Evolutionary conservation across 2,329 filamentous ascomycete species (phyloP), one percentile per base, ranked within the genome.

Genomic region (Zalaria obscura): DNA sequence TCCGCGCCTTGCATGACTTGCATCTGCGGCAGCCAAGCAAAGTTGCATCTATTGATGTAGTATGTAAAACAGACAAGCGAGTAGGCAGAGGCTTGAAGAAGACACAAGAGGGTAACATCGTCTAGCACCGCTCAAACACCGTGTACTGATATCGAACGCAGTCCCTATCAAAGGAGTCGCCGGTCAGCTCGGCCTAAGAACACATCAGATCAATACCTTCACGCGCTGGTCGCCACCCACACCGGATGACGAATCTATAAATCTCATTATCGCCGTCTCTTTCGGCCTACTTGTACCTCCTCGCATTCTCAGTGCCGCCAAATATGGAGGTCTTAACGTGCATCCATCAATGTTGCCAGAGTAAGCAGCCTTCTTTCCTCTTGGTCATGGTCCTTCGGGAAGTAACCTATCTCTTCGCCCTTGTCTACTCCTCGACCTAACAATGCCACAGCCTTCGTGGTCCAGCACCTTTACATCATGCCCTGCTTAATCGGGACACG

Each of bases 261-360:
- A 95, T 58, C 68, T 98, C 44, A 73, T 98, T 50, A 69, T 96
- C 36, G 88, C 88, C 38, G 91, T 96, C 4, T 96, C 91, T 0
- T 98, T 96, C 62, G 91, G 91, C 3, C 72, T 94, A 5, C 81
- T 95, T 46, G 79, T 98, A 1, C 91, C 91, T 1, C 70, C 79
- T 1, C 72, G 85, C 4, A 76, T 96, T 10, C 67, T 98, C 25
- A 65, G 66, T 25, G 64, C 64, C 1, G 75, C 83, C 25, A 75
- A 73, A 51, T 94, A 93, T 62, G 88, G 88, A 35, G 91, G 91
- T 0, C 64, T 98, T 3, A 98, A 98, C 60, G 72, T 98, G 2
- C 91, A 98, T 55, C 91, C 91, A 1, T 96, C 89, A 1, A 64
- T 95, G 27, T 72, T 98, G 9, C 89, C 88, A 3, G 81, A 91